Base-by-base conservation (phyloP, 2,329 filamentous ascomycete species). In the Claviceps monticola region DNA sequence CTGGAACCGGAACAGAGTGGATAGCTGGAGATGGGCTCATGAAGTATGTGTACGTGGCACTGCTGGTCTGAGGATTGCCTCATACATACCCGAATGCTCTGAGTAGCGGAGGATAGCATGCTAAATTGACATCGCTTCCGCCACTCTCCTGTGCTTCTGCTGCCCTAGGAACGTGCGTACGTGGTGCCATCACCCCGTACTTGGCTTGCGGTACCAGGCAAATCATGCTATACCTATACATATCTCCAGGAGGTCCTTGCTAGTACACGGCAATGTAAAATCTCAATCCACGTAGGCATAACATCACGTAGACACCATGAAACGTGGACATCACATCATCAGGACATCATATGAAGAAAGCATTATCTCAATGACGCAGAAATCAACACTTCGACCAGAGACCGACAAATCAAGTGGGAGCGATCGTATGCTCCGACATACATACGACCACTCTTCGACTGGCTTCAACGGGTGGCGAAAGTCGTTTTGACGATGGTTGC, bases 21-120 rank as follows among this genome's bases (percentile, higher is more conserved):
- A 74, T 71, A 74, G 74, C 74, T 74, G 75, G 74, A 80, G 67
- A 68, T 74, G 71, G 70, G 72, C 71, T 68, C 75, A 75, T 72
- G 71, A 80, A 77, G 70, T 71, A 71, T 68, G 76, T 81, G 75
- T 76, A 80, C 72, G 76, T 80, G 78, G 76, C 75, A 69, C 71
- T 68, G 73, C 74, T 75, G 71, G 69, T 78, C 60, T 78, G 76
- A 79, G 74, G 75, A 80, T 76, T 73, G 76, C 76, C 77, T 73
- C 73, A 77, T 78, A 78, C 73, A 77, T 78, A 78, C 73, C 72
- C 72, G 62, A 68, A 66, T 72, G 71, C 72, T 73, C 71, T 73
- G 70, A 65, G 64, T 64, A 65, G 62, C 61, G 63, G 64, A 67
- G 66, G 68, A 67, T 66, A 66, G 68, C 71, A 76, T 74, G 75